Conservation (phyloP, 805 yeast species). For the Blastobotrys terrestris region DNA sequence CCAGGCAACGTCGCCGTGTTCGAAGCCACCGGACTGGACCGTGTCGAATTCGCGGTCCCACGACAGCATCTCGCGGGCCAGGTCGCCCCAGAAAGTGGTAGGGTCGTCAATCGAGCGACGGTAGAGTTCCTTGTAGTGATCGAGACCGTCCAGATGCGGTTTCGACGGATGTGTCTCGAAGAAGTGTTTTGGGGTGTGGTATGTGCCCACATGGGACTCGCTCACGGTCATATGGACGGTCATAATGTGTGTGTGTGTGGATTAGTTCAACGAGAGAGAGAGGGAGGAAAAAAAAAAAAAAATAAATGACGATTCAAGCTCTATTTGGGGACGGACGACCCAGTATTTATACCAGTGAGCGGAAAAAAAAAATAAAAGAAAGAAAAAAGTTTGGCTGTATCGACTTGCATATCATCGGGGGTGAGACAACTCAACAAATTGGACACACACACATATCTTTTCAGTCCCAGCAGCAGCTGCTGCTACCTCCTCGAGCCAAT, state of each 20-base stretch:
- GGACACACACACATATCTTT: neutral
- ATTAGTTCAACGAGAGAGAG: neutral
- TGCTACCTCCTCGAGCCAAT: no score
- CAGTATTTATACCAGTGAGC: neutral
- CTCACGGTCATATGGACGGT: neutral
- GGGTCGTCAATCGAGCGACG: conserved; percentile 75
- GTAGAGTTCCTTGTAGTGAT: conserved; percentile 65
- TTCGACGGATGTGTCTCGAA: conserved; percentile 39
- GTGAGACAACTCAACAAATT: neutral
- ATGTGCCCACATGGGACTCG: neutral
- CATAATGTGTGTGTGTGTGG: no score
- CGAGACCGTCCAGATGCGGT: conserved; percentile 55
- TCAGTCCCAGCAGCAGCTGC: no score
- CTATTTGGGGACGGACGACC: neutral
- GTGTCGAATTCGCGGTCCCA: conserved; percentile 77
- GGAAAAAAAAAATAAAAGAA: no score
- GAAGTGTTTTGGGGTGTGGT: conserved; percentile 1
- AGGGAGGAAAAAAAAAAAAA: neutral
- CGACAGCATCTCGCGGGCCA: conserved; percentile 62
- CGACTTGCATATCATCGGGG: neutral
- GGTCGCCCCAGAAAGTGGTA: conserved; percentile 67
- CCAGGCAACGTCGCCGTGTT: conserved; percentile 84
- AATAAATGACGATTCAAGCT: neutral
- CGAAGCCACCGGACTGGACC: conserved; percentile 57
- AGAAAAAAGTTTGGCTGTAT: neutral